Evolutionary conservation across 345 rosid species (phyloP).

Genomic region (Heritiera littoralis): DNA sequence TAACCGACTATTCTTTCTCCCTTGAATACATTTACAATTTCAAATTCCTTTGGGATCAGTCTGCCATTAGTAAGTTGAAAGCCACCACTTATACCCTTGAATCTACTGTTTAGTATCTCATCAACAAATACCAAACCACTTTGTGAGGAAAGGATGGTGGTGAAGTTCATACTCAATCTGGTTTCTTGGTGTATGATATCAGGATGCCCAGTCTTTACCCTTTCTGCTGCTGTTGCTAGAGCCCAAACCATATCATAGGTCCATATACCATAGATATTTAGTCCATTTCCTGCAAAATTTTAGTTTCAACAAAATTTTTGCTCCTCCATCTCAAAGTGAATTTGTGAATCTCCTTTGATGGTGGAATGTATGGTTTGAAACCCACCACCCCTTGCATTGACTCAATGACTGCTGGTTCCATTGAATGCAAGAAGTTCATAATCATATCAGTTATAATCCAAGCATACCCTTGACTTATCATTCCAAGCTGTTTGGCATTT

Average conservation of each 20-base stretch:
- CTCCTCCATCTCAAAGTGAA: constrained; percentile 37
- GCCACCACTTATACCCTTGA: constrained; percentile 39
- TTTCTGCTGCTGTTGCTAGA: constrained; percentile 33
- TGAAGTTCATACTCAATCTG: constrained; percentile 2
- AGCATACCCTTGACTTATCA: constrained; percentile 41
- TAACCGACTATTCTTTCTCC: constrained; percentile 36
- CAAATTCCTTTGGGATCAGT: constrained; percentile 28
- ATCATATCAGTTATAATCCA: constrained; percentile 38
- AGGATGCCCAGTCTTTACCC: constrained; percentile 8
- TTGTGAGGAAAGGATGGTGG: constrained; percentile 1
- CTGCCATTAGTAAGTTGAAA: constrained; percentile 26
- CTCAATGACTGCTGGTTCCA: not conserved
- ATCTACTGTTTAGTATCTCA: constrained; percentile 23
- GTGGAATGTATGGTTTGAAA: constrained; percentile 35
- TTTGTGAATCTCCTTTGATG: constrained; percentile 31
- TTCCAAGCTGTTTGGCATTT: constrained; percentile 26
- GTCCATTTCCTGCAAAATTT: not conserved
- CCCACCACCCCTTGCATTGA: constrained; percentile 49
- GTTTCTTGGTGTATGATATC: not conserved
- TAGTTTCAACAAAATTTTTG: not conserved
- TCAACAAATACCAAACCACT: constrained; percentile 22
- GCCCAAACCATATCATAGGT: constrained; percentile 38
- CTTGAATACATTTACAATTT: constrained; percentile 41
- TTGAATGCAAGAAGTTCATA: constrained; percentile 8
- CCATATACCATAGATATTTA: constrained; percentile 31